A percentile compares a stretch with the other conserved stretches of the same genome.
Conservation (phyloP, 164 flowering plant genomes). For the Dillenia turbinata region DNA sequence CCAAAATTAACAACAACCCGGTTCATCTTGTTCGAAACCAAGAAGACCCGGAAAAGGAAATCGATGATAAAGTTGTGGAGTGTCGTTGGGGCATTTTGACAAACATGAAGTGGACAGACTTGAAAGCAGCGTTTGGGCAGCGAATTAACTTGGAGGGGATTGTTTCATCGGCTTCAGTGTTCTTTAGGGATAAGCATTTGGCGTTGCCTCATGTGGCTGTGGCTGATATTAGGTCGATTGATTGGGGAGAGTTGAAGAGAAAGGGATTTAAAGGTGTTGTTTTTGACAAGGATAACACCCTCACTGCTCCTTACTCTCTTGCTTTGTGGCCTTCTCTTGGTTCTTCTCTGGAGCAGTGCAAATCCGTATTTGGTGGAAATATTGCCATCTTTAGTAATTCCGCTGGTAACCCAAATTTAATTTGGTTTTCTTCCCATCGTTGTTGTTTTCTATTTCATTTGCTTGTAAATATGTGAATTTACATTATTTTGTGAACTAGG, state of each 20-base stretch:
- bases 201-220: conserved; percentile 69
- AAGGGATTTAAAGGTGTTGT: conserved; percentile 78
- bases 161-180: conserved; percentile 33
- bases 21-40: no score
- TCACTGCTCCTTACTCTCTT: conserved; percentile 75
- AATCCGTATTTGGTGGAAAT: conserved; percentile 62
- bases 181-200: conserved; percentile 46
- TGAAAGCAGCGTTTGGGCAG: conserved; percentile 65
- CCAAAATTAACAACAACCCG: no score
- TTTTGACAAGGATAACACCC: conserved; percentile 86
- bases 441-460: not conserved
- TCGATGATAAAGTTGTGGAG: no score
- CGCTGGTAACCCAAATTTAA: conserved; percentile 26
- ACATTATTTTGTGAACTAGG: conserved; percentile 28
- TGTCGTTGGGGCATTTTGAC: conserved; percentile 19
- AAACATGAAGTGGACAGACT: conserved; percentile 51
- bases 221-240: conserved; percentile 63
- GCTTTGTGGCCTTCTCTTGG: conserved; percentile 49
- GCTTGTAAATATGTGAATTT: not conserved
- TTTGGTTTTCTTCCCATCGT: not conserved
- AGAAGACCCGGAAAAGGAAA: conserved; percentile 1
- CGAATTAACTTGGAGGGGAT: conserved; percentile 71
- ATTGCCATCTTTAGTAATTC: conserved; percentile 82
- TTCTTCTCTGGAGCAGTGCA: conserved; percentile 53
- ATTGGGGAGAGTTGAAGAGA: conserved; percentile 63